phyloP scores from a whole-genome alignment of 2,329 filamentous ascomycete species.

The Amesomyces nigricolor region DNA sequence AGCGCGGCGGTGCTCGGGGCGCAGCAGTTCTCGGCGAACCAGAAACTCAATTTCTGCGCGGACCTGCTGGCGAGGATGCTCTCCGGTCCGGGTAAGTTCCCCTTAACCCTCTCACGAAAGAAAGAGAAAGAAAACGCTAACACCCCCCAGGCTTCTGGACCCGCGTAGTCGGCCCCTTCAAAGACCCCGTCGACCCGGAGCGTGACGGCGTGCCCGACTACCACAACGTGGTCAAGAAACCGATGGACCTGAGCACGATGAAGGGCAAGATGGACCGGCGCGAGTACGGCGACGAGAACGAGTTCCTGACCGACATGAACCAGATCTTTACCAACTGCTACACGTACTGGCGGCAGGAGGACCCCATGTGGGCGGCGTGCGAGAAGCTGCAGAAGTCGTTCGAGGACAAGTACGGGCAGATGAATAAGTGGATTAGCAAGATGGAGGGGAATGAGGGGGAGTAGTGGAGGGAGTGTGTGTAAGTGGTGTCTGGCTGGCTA shows the following conservation, averaged over 20 bases:
- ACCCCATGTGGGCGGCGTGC: constrained; percentile 50
- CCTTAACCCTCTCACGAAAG: background rate
- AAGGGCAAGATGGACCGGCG: constrained; percentile 53
- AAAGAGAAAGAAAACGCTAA: background rate
- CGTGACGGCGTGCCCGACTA: constrained; percentile 56
- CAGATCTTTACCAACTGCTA: constrained; percentile 61
- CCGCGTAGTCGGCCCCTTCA: constrained; percentile 57
- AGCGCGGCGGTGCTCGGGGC: constrained; percentile 27
- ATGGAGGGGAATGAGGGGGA: constrained; percentile 41
- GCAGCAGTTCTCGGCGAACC: constrained; percentile 33
- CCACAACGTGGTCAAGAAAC: constrained; percentile 52
- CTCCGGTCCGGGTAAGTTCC: constrained; percentile 49
- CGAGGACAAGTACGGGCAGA: constrained; percentile 43
- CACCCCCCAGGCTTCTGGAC: constrained; percentile 54
- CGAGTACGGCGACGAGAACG: constrained; percentile 47
- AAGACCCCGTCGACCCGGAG: constrained; percentile 51
- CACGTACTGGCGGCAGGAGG: constrained; percentile 54
- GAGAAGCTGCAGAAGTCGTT: constrained; percentile 52
- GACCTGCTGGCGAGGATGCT: constrained; percentile 56
- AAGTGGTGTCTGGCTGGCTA: no score
- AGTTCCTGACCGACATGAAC: constrained; percentile 53
- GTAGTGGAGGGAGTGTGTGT: background rate
- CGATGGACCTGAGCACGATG: constrained; percentile 58
- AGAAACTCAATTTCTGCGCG: constrained; percentile 53
- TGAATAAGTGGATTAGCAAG: constrained; percentile 56